These are phyloP conservation scores for Leccinum sublutescens DNA, from an alignment of 768 basidiomycete species.

Conservation along the genomic window DNA sequence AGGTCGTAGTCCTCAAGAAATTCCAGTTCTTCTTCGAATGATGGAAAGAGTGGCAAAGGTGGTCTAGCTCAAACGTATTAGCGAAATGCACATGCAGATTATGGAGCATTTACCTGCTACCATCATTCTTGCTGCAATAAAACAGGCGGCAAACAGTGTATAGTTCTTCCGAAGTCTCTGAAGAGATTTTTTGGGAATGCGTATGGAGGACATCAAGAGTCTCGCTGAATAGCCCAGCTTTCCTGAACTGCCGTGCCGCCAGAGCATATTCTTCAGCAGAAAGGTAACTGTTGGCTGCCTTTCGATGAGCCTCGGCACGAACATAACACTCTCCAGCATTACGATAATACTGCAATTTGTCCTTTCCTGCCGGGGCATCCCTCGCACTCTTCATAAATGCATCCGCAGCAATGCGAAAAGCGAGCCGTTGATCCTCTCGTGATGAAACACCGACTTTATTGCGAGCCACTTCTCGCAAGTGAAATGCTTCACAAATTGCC, in stretches of 20 bases:
- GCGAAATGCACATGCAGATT: neutral
- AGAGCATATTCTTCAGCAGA: conserved; percentile 41
- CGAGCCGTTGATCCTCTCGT: conserved; percentile 28
- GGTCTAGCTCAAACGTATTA: conserved; percentile 34
- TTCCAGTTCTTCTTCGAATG: conserved; percentile 51
- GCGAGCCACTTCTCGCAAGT: conserved; percentile 51
- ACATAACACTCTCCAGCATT: conserved; percentile 50
- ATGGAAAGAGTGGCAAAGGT: conserved; percentile 48
- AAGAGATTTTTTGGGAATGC: no score
- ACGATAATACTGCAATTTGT: conserved; percentile 37
- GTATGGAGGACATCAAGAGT: no score
- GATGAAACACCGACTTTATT: conserved; percentile 26
- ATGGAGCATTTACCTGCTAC: conserved; percentile 17
- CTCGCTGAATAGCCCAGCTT: conserved; percentile 15
- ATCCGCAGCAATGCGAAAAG: conserved; percentile 46
- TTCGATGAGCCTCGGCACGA: conserved; percentile 35
- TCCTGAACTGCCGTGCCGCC: conserved; percentile 49
- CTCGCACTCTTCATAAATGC: conserved; percentile 47
- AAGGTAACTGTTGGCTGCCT: conserved; percentile 46
- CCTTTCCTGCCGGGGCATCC: conserved; percentile 26
- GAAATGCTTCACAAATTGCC: conserved; percentile 50
- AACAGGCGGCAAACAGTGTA: conserved; percentile 34
- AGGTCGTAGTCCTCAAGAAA: conserved; percentile 58
- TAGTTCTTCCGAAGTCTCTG: no score
- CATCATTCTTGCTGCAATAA: conserved; percentile 37